These are phyloP conservation scores for Pugionium cornutum DNA, from an alignment of 345 rosid species.

Conservation along the genomic window DNA sequence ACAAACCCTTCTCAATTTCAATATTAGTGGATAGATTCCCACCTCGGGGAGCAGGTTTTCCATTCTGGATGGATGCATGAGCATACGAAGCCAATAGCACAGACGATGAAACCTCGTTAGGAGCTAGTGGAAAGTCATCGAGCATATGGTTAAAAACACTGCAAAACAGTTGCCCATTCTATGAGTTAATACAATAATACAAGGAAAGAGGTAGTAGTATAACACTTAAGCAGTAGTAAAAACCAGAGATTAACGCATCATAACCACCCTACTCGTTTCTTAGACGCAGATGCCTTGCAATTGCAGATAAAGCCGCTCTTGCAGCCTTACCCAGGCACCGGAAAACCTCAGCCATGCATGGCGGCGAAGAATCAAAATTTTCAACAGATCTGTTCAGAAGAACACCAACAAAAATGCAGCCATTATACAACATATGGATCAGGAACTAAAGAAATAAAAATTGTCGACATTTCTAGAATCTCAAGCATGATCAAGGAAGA, in stretches of 20 bases:
- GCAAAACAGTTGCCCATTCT: slow-evolving; percentile 42
- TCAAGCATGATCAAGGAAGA: neutral
- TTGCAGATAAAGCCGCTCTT: slow-evolving; percentile 78
- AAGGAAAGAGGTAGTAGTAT: neutral
- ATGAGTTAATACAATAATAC: neutral
- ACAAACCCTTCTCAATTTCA: slow-evolving; percentile 90
- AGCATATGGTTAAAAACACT: slow-evolving; percentile 91
- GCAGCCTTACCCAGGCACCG: slow-evolving; percentile 96
- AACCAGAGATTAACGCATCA: slow-evolving; percentile 37
- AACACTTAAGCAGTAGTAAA: neutral
- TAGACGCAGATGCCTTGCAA: slow-evolving; percentile 91
- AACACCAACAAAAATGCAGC: slow-evolving; percentile 15
- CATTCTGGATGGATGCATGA: slow-evolving; percentile 63
- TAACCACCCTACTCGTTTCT: slow-evolving; percentile 83
- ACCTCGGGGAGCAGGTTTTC: slow-evolving; percentile 67
- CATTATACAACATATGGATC: neutral
- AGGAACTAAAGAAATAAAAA: neutral
- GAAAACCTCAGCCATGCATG: slow-evolving; percentile 90
- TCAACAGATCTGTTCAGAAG: slow-evolving; percentile 65
- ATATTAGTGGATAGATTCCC: slow-evolving; percentile 60
- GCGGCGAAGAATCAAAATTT: slow-evolving; percentile 91
- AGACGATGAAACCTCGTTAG: slow-evolving; percentile 86
- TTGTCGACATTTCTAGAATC: neutral
- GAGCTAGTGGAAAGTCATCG: slow-evolving; percentile 87
- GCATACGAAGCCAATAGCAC: slow-evolving; percentile 77